Evolutionary conservation across 2,329 filamentous ascomycete species (phyloP), one percentile per base, ranked within the genome.

Genomic region (Huntiella omanensis): DNA sequence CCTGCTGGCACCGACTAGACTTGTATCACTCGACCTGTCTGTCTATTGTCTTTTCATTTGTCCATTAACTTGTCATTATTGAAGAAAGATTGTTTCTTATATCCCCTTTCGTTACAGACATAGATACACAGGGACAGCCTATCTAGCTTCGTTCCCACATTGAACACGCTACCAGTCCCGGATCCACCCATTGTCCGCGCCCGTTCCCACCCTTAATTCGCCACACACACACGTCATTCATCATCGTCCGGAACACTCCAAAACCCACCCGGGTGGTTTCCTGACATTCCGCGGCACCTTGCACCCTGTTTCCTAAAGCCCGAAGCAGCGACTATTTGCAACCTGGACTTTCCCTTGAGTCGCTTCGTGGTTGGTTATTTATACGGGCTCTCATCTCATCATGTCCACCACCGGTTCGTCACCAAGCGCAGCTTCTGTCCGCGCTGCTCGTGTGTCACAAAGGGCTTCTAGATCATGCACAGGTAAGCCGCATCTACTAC

Each of bases 391-490:
- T 28, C 8, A 28, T 28, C 22, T 28, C 22, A 45, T 45, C 22
- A 39, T 36, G 35, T 45, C 43, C 11, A 40, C 35, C 16, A 17
- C 45, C 7, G 45, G 45, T 12, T 43, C 40, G 40, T 43, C 46
- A 5, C 40, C 46, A 10, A 40, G 46, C n/a, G 34, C 40, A 11
- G 12, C 40, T 13, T 43, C 39, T 16, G 11, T 33, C 19, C 39
- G 37, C 4, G 41, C 34, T 4, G 40, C 48, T 22, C 33, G 48
- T 16, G 43, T 49, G n/a, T 49, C 48, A 13, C 48, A 49, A 36
- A 33, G 48, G 32, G 48, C 48, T 11, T 49, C 48, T 10, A 39
- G 48, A 7, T 49, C 48, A 5, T 49, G 48, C 16, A 49, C 48
- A 32, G 48, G 48, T 49, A 37, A 37, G 45, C 32, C 19, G 5